These are phyloP conservation scores for Trichophyton benhamiae DNA, from an alignment of 2,329 filamentous ascomycete species.

Conservation along the genomic window DNA sequence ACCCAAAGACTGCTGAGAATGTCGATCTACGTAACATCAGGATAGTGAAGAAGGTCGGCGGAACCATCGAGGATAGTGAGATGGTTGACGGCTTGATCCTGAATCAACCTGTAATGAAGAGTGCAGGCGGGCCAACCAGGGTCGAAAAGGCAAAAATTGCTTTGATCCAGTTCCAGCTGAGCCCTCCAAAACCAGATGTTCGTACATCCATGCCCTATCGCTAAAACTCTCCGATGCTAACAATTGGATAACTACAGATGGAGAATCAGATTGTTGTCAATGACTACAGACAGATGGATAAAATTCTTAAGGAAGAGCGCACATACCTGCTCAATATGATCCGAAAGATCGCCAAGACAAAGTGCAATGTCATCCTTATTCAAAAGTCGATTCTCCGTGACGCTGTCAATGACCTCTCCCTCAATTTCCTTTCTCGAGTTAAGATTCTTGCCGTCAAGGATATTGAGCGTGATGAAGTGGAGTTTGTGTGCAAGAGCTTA, in stretches of 20 bases:
- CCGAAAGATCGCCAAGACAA: constrained; percentile 99
- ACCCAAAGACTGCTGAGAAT: constrained; percentile 88
- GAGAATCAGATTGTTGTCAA: constrained; percentile 99
- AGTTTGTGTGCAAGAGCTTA: constrained; percentile 98
- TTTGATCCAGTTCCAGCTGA: constrained; percentile 96
- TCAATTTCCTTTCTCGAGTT: constrained; percentile 95
- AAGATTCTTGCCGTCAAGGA: constrained; percentile 95
- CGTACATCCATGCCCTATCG: constrained; percentile 21
- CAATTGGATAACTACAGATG: constrained; percentile 48
- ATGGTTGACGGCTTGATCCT: constrained; percentile 90
- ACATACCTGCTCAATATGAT: constrained; percentile 97
- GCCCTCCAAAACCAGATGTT: constrained; percentile 92
- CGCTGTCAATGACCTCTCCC: constrained; percentile 90
- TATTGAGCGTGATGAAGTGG: constrained; percentile 95
- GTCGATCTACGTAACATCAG: constrained; percentile 94
- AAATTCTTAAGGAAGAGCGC: constrained; percentile 98
- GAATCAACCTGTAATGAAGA: constrained; percentile 87
- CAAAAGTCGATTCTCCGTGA: constrained; percentile 98
- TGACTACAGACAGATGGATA: constrained; percentile 99
- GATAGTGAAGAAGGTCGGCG: constrained; percentile 93
- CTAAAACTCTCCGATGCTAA: constrained; percentile 17
- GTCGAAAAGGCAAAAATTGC: constrained; percentile 98
- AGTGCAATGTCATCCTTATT: constrained; percentile 96
- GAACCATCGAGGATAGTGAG: constrained; percentile 96
- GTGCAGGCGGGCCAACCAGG: constrained; percentile 72